These are phyloP conservation scores for Conringia planisiliqua DNA, from an alignment of 345 rosid genomes.

Conservation along the genomic window DNA sequence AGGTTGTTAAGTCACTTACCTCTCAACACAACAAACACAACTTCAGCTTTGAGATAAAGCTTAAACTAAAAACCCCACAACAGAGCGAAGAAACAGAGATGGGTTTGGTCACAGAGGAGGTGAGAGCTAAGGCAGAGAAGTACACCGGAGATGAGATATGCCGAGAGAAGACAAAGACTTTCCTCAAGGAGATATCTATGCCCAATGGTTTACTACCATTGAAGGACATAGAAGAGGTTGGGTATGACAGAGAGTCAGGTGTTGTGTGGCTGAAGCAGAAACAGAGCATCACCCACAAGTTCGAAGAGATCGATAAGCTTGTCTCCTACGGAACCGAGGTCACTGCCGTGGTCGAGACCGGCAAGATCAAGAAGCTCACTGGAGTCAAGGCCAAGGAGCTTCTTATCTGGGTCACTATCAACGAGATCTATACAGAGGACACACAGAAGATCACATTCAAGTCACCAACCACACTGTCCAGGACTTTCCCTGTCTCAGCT, in stretches of 20 bases:
- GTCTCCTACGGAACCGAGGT: slow-evolving; percentile 67
- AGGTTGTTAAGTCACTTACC: background rate
- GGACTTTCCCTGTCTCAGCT: slow-evolving; percentile 69
- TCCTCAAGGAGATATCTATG: slow-evolving; percentile 60
- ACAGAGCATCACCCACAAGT: slow-evolving; percentile 71
- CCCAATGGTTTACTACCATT: slow-evolving; percentile 84
- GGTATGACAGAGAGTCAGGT: slow-evolving; percentile 76
- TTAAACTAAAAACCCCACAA: background rate
- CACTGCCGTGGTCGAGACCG: slow-evolving; percentile 56
- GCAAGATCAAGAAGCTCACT: slow-evolving; percentile 86
- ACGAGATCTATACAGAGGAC: slow-evolving; percentile 57
- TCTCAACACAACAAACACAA: slow-evolving; percentile 19
- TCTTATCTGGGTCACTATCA: slow-evolving; percentile 60
- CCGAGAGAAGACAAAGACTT: slow-evolving; percentile 49
- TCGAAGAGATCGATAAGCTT: slow-evolving; percentile 60
- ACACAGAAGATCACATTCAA: slow-evolving; percentile 67
- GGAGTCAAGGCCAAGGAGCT: slow-evolving; percentile 98
- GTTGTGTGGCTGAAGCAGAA: slow-evolving; percentile 94
- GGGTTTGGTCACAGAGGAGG: slow-evolving; percentile 67
- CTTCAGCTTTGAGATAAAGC: slow-evolving; percentile 5
- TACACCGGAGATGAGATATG: slow-evolving; percentile 76
- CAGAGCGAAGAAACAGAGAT: slow-evolving; percentile 29
- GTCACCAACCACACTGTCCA: slow-evolving; percentile 68
- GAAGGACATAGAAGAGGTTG: slow-evolving; percentile 71
- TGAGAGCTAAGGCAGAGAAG: slow-evolving; percentile 68